Percentiles rank a stretch among this genome's conserved stretches.
These are phyloP conservation scores for Aspergillus sparsus DNA, from an alignment of 495 filamentous ascomycete genomes.

Conservation along the genomic window DNA sequence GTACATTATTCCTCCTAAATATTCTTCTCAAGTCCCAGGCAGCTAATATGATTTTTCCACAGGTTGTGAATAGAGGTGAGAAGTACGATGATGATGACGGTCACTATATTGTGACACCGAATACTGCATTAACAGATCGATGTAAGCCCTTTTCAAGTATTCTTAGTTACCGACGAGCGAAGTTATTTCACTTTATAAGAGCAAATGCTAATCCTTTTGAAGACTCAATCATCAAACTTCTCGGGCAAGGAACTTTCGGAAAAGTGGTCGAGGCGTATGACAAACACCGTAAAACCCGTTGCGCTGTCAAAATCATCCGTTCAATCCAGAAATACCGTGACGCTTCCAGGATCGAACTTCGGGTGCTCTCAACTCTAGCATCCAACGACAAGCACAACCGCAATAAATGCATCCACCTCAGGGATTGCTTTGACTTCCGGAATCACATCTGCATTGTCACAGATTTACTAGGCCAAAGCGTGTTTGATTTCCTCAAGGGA, in stretches of 20 bases:
- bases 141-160: slow-evolving; percentile 60
- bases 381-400: slow-evolving; percentile 89
- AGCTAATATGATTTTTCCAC: slow-evolving; percentile 21
- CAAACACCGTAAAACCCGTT: slow-evolving; percentile 67
- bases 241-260: slow-evolving; percentile 96
- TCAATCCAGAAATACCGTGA: slow-evolving; percentile 98
- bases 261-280: slow-evolving; percentile 96
- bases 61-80: slow-evolving; percentile 53
- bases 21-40: neutral
- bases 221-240: slow-evolving; percentile 85
- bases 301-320: slow-evolving; percentile 96
- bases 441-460: slow-evolving; percentile 99
- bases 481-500: slow-evolving; percentile 96
- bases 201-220: slow-evolving; percentile 19
- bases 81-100: slow-evolving; percentile 94
- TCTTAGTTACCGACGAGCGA: neutral
- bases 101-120: slow-evolving; percentile 87
- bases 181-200: neutral
- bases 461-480: slow-evolving; percentile 91
- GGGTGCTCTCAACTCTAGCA: slow-evolving; percentile 85
- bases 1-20: slow-evolving; percentile 33
- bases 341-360: slow-evolving; percentile 92
- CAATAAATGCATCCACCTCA: slow-evolving; percentile 95
- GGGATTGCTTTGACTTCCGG: slow-evolving; percentile 96
- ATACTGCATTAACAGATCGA: slow-evolving; percentile 79